Percentiles rank a stretch among this genome's conserved stretches.
Evolutionary conservation across 768 basidiomycete genomes (phyloP).

Genomic region (Clavulina sp.): DNA sequence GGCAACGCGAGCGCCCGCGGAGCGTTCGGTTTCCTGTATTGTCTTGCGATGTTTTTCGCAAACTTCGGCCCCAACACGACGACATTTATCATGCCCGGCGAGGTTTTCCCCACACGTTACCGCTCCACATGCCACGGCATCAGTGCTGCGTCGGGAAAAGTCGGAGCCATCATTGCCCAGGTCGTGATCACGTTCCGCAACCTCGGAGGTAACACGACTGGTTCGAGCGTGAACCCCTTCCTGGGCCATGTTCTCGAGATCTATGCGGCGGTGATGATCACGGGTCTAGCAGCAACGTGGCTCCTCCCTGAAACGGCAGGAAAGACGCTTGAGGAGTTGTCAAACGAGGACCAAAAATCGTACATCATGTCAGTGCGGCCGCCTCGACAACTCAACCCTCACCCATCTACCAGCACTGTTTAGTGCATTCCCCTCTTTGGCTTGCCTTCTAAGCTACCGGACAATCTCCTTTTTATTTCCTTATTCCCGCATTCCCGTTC

Average conservation of each 20-base stretch:
- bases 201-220: conserved; percentile 40
- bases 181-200: conserved; percentile 24
- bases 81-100: conserved; percentile 14
- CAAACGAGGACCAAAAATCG: conserved; percentile 14
- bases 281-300: conserved; percentile 64
- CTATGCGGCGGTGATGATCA: conserved; percentile 75
- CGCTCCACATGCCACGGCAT: conserved; percentile 13
- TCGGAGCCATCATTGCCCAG: conserved; percentile 15
- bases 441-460: no score
- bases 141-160: conserved; percentile 14
- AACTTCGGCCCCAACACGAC: conserved; percentile 15
- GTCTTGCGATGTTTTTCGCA: conserved; percentile 16
- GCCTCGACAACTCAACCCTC: no score
- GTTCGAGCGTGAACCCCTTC: conserved; percentile 26
- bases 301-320: conserved; percentile 60
- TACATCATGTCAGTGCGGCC: no score
- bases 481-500: no score
- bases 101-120: conserved; percentile 16
- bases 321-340: conserved; percentile 17
- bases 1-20: not conserved
- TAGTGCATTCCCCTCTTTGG: no score
- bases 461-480: no score
- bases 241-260: conserved; percentile 53
- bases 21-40: conserved; percentile 17
- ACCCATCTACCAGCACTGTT: no score